phyloP scores from a whole-genome alignment of 306 rosid species.

The Clitoria ternatea region DNA sequence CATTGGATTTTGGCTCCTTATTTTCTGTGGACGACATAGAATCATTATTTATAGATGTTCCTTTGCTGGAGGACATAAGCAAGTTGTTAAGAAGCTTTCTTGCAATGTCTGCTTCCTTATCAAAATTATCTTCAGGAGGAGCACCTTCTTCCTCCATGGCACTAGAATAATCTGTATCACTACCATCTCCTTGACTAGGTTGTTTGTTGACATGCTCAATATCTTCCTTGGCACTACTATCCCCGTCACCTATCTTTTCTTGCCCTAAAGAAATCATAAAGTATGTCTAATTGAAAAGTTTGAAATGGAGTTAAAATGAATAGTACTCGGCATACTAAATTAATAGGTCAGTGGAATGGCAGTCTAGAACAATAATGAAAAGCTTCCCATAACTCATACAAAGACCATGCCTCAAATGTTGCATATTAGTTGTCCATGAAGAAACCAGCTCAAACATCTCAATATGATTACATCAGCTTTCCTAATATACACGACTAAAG shows the following conservation, averaged over 20 bases:
- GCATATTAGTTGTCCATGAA: background rate
- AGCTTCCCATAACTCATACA: background rate
- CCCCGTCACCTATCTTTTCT: slow-evolving; percentile 38
- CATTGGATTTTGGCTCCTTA: slow-evolving; percentile 31
- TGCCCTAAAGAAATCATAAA: slow-evolving; percentile 41
- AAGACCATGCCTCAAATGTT: background rate
- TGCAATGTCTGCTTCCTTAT: slow-evolving; percentile 76
- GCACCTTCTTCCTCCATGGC: slow-evolving; percentile 32
- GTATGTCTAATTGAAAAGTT: slow-evolving; percentile 12
- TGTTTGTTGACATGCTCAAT: slow-evolving; percentile 16
- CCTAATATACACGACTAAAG: background rate
- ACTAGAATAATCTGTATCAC: slow-evolving; percentile 34
- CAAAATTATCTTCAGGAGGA: slow-evolving; percentile 62
- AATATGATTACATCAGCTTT: background rate
- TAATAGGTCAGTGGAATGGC: background rate
- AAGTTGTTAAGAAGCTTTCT: slow-evolving; percentile 71
- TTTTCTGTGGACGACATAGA: slow-evolving; percentile 30
- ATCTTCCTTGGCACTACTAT: slow-evolving; percentile 46
- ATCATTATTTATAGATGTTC: slow-evolving; percentile 35
- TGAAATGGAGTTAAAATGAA: background rate
- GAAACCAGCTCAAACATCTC: background rate
- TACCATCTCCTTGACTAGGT: slow-evolving; percentile 40
- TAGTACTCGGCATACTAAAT: background rate
- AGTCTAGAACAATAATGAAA: slow-evolving; percentile 1
- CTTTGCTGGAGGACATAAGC: slow-evolving; percentile 51